Evolutionary conservation across 225 moss, liverwort and hornwort species (phyloP).

Genomic region (Antitrichia curtipendula): DNA sequence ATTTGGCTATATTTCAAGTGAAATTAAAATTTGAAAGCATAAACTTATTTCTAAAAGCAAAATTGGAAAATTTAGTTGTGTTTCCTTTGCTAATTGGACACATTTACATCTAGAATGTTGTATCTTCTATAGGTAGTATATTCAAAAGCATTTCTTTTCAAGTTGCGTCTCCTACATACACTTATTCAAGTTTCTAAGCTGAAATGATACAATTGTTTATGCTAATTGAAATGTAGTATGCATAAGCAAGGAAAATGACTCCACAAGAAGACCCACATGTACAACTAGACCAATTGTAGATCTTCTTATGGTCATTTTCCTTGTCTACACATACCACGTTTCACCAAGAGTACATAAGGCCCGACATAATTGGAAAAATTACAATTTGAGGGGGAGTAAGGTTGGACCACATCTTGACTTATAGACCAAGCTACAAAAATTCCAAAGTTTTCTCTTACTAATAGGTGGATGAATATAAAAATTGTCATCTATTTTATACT

Average conservation of each 20-base stretch:
- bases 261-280: rapidly evolving
- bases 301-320: not conserved
- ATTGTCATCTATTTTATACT: not conserved
- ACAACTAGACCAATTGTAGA: not conserved
- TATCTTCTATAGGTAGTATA: not conserved
- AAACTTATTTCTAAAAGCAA: not conserved
- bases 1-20: not conserved
- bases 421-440: not conserved
- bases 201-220: not conserved
- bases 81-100: not conserved
- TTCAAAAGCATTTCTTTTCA: not conserved
- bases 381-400: rapidly evolving
- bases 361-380: not conserved
- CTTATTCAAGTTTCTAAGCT: not conserved
- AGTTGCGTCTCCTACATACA: rapidly evolving
- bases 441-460: rapidly evolving
- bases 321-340: rapidly evolving
- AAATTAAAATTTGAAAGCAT: not conserved
- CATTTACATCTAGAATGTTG: not conserved
- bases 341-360: not conserved
- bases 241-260: rapidly evolving
- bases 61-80: rapidly evolving
- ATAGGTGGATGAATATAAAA: not conserved
- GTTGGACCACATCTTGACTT: no score
- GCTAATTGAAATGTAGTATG: rapidly evolving